Evolutionary conservation across 1,284 basidiomycete species (phyloP).

Genomic region (Sporisorium iseilematis-ciliati): DNA sequence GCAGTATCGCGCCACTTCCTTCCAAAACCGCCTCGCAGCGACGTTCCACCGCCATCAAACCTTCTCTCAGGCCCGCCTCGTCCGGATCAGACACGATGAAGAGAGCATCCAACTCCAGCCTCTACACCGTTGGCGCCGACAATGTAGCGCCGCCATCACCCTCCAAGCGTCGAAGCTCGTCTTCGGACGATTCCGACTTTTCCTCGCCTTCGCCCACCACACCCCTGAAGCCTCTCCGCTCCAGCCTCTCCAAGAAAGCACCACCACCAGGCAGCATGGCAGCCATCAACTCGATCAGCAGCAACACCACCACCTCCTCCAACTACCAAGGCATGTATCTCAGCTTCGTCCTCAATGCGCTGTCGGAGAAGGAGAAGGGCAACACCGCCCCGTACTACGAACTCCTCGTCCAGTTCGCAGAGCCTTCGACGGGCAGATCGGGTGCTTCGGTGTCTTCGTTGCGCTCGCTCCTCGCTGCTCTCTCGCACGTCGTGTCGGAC

Average conservation of each 20-base stretch:
- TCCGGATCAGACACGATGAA: conserved; percentile 29
- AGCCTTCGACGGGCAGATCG: conserved; percentile 33
- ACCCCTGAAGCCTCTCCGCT: conserved; percentile 38
- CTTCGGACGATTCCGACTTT: conserved; percentile 31
- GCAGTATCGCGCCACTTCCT: conserved; percentile 30
- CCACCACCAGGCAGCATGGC: conserved; percentile 49
- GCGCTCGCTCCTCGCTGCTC: conserved; percentile 71
- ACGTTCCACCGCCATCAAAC: conserved; percentile 1
- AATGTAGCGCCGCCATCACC: conserved; percentile 22
- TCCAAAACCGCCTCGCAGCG: conserved; percentile 11
- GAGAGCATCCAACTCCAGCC: conserved; percentile 21
- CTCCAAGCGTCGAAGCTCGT: conserved; percentile 37
- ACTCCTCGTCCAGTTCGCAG: conserved; percentile 73
- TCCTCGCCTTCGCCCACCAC: conserved; percentile 39
- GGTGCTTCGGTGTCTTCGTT: conserved; percentile 56
- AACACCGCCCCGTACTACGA: conserved; percentile 71
- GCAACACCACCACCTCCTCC: conserved; percentile 18
- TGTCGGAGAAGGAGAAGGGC: conserved; percentile 77
- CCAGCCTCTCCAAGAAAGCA: conserved; percentile 40
- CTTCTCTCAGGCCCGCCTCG: background rate
- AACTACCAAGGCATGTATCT: conserved; percentile 80
- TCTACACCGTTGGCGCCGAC: conserved; percentile 10
- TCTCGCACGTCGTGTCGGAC: conserved; percentile 75
- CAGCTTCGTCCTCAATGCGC: conserved; percentile 83
- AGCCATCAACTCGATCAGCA: conserved; percentile 34